phyloP scores from a whole-genome alignment of 176 grass and related monocot species.

The Oryza meridionalis region DNA sequence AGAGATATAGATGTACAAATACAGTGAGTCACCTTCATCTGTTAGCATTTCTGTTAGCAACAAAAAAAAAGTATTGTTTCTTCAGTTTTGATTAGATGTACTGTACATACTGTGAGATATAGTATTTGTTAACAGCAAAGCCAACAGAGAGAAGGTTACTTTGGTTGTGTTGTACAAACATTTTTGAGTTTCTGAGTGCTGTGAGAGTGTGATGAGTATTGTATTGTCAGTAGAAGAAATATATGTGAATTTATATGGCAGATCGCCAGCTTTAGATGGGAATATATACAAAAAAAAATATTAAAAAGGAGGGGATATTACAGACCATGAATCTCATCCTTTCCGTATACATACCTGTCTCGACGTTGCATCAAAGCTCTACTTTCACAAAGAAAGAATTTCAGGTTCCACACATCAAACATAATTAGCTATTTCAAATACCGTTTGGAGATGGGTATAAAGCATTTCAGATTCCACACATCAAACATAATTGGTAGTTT shows the following conservation, averaged over 20 bases:
- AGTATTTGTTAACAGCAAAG: slow-evolving; percentile 68
- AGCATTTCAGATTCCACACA: no score
- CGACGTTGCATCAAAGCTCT: neutral
- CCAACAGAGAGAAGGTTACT: slow-evolving; percentile 60
- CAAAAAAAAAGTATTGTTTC: slow-evolving; percentile 25
- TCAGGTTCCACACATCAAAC: no score
- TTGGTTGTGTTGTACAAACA: slow-evolving; percentile 33
- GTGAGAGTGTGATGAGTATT: slow-evolving; percentile 18
- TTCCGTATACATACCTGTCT: neutral
- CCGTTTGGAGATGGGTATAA: no score
- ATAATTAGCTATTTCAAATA: no score
- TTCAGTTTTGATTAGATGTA: slow-evolving; percentile 47
- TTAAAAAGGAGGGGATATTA: neutral
- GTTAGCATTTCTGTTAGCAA: slow-evolving; percentile 83
- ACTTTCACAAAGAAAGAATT: no score
- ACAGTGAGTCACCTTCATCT: slow-evolving; percentile 50
- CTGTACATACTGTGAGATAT: slow-evolving; percentile 37
- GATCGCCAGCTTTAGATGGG: neutral
- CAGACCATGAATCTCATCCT: neutral
- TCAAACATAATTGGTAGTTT: no score
- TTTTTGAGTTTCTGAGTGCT: slow-evolving; percentile 8
- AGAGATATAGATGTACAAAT: slow-evolving; percentile 37
- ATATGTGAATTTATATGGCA: slow-evolving; percentile 2
- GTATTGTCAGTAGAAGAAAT: neutral
- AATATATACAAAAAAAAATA: no score